phyloP scores from a whole-genome alignment of 2,329 filamentous ascomycete species.

The Aspergillus sergii region DNA sequence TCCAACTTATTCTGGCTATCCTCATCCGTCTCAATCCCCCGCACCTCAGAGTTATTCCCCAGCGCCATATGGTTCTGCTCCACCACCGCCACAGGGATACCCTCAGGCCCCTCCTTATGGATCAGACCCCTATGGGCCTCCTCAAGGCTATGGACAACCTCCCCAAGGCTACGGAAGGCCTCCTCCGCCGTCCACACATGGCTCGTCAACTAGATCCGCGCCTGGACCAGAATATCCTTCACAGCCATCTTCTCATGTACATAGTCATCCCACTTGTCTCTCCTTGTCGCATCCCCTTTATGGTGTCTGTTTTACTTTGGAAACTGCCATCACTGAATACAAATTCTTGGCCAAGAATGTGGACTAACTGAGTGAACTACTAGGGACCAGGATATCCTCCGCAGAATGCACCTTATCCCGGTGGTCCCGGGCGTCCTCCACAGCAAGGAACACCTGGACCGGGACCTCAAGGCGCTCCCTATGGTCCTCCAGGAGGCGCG shows the following conservation, averaged over 20 bases:
- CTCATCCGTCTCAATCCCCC: slow-evolving; percentile 27
- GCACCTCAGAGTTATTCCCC: slow-evolving; percentile 44
- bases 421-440: slow-evolving; percentile 25
- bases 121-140: slow-evolving; percentile 15
- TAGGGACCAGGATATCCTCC: slow-evolving; percentile 32
- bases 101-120: slow-evolving; percentile 32
- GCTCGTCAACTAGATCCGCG: slow-evolving; percentile 38
- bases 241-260: slow-evolving; percentile 38
- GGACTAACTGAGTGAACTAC: slow-evolving; percentile 11
- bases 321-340: neutral
- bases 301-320: slow-evolving; percentile 12
- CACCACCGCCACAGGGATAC: slow-evolving; percentile 29
- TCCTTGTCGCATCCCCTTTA: slow-evolving; percentile 1
- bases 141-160: neutral
- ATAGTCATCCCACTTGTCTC: slow-evolving; percentile 24
- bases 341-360: neutral
- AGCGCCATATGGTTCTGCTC: slow-evolving; percentile 37
- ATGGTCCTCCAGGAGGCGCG: slow-evolving; percentile 31
- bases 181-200: slow-evolving; percentile 36
- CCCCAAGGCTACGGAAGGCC: slow-evolving; percentile 23
- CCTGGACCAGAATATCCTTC: slow-evolving; percentile 36
- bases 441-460: slow-evolving; percentile 29
- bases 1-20: slow-evolving; percentile 26
- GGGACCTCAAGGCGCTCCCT: slow-evolving; percentile 27
- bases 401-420: slow-evolving; percentile 36